phyloP scores from a whole-genome alignment of 306 rosid genomes.

The Hippophae gyantsensis region DNA sequence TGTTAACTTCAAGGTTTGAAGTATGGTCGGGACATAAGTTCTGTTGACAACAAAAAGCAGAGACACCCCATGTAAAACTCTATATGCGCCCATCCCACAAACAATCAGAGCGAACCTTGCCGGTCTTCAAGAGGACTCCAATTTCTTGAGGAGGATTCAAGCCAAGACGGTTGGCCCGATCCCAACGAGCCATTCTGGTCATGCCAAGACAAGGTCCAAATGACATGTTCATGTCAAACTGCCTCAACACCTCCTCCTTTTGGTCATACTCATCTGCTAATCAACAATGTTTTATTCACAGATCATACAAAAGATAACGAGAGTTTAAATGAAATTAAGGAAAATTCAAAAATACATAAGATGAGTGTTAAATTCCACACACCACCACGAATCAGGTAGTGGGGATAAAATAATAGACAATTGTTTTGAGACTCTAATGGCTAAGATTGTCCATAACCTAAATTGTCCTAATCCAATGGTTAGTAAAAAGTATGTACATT shows the following conservation, averaged over 20 bases:
- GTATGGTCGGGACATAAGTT: no score
- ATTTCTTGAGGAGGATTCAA: constrained; percentile 59
- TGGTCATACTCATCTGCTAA: constrained; percentile 42
- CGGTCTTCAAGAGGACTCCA: constrained; percentile 31
- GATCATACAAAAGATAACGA: not conserved
- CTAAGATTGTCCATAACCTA: no score
- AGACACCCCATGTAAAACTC: constrained; percentile 1
- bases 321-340: no score
- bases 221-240: constrained; percentile 71
- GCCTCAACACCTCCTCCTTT: constrained; percentile 46
- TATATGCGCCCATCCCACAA: constrained; percentile 56
- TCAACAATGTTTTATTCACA: not conserved
- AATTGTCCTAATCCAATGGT: no score
- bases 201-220: constrained; percentile 83
- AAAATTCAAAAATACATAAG: no score
- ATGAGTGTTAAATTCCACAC: no score
- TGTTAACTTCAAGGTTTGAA: no score
- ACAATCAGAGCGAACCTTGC: constrained; percentile 29
- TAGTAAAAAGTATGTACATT: no score
- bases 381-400: no score
- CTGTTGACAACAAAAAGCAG: no score
- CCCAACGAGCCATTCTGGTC: constrained; percentile 62
- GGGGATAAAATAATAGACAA: not conserved
- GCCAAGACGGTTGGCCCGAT: constrained; percentile 62
- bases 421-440: not conserved